These are phyloP conservation scores for Nakazawaea populi DNA, from an alignment of 805 yeast species.

Conservation along the genomic window DNA sequence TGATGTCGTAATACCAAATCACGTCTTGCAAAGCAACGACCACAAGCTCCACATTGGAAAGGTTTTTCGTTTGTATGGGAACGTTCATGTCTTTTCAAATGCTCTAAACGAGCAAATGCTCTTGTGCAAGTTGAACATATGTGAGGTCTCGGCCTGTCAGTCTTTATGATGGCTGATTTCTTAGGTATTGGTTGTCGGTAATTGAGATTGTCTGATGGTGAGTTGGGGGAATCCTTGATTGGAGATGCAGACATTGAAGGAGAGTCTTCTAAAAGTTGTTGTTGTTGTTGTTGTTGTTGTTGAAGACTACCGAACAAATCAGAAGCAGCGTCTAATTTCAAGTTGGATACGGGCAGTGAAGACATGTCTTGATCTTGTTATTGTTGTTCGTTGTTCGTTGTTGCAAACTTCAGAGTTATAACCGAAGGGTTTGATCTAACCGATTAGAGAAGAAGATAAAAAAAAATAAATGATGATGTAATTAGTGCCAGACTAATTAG, in stretches of 20 bases:
- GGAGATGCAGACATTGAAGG: constrained; percentile 7
- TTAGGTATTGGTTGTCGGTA: constrained; percentile 62
- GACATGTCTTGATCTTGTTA: neutral
- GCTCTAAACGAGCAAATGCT: constrained; percentile 93
- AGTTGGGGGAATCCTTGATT: neutral
- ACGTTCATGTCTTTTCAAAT: constrained; percentile 87
- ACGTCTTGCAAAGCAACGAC: constrained; percentile 90
- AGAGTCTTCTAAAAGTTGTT: neutral
- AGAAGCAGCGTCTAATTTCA: neutral
- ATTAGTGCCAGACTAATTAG: neutral
- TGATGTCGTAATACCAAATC: constrained; percentile 88
- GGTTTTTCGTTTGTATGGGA: constrained; percentile 96
- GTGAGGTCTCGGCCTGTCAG: constrained; percentile 93
- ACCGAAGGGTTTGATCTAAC: too few species aligned
- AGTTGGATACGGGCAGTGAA: neutral
- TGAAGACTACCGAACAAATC: neutral
- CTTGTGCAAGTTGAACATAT: constrained; percentile 86
- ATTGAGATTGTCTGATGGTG: neutral
- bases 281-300: neutral
- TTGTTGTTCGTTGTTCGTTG: too few species aligned
- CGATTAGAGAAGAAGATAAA: neutral
- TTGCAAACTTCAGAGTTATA: too few species aligned
- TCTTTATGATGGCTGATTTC: constrained; percentile 75
- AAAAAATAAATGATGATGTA: neutral
- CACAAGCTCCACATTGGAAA: constrained; percentile 93